Base-by-base conservation (phyloP, 331 rosid genomes). In the Rhamnella rubrinervis region DNA sequence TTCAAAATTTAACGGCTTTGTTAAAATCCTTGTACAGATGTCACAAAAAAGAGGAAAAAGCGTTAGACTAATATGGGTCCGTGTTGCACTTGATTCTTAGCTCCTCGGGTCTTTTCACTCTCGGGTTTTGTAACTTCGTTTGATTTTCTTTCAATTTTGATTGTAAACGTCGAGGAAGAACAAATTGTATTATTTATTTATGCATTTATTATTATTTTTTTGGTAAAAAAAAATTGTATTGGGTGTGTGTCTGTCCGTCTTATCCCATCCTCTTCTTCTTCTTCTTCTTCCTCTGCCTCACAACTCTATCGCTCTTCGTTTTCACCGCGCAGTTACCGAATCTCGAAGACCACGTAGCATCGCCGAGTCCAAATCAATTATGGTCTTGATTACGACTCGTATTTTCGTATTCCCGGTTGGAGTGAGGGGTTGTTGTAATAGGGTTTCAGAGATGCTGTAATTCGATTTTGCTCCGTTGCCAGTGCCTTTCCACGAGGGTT, bases 371-470 rank as follows among this genome's bases (percentile, higher is more conserved):
- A 11, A 51, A 28, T 73, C 63, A 20, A 28, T 73, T 68, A 20
- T 10, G 51, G 19, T 65, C 44, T 28, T 12, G 56, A 41, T 70
- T 58, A 9, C 58, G 59, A 10, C 39, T 40, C 23, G 28, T 28
- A 21, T 50, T 72, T 46, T 7, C 66, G 28, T 26, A 59, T 68
- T 68, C 53, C 11, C 9, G 38, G 17, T 18, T 39, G 17, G 5
- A 6, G 5, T 38, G 41, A 16, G 13, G 11, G 11, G 1, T 68
- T 57, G 8, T 37, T 13, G 26, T 7, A 21, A 37, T 50, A 59
- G 78, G 78, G 78, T 59, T 66, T 67, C 55, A 31, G 44, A 67
- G 67, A 31, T 47, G 41, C 25, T 39, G 40, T 21, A 35, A 44
- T 58, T 65, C 66, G 5, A 31, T 25, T 59, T 58, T 26, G 40